Base-by-base conservation (phyloP, 345 rosid genomes). In the Anastatica hierochuntica region DNA sequence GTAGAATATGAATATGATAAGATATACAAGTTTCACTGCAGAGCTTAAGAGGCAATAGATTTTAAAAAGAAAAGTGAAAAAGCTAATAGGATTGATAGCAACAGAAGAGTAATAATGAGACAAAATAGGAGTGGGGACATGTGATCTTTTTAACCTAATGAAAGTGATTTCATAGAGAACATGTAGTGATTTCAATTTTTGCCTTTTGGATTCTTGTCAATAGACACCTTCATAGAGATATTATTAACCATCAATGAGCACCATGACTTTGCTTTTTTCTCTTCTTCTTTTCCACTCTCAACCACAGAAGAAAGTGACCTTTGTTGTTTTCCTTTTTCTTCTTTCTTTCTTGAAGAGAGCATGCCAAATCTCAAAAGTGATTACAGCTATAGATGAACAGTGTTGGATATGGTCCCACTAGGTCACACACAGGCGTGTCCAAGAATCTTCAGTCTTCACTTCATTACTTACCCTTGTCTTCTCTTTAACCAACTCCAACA, bases 351-450 rank as follows among this genome's bases (percentile, higher is more conserved):
- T n/a, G n/a, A n/a, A n/a, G 6, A 30, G 56, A 67, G 72, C 72
- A 67, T 67, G 66, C 66, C 61, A 46, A 46, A 67, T 58, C 58
- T n/a, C 36, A 65, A 56, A 56, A 66, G 70, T n/a, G n/a, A n/a
- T n/a, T n/a, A n/a, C 72, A 67, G 66, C 72, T n/a, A n/a, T 60
- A 60, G 60, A 21, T 38, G 40, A 53, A 45, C 62, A 60, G 56
- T 21, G 5, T 5, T 2, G 13, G 38, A 39, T 31, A 53, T 13
- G 72, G 66, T 60, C 72, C 72, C 72, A 2, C 66, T 65, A 66
- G 43, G 42, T 46, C 60, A 67, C 56, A n/a, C 72, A 67, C 56
- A n/a, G n/a, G 66, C 61, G 72, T 67, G 70, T 43, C 43, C 47
- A 36, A 59, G 61, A 66, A 66, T 66, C 65, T 66, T 36, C 40